Evolutionary conservation across 192 early-diverging fungal species (phyloP).

Genomic region (Backusella tarrabulga): DNA sequence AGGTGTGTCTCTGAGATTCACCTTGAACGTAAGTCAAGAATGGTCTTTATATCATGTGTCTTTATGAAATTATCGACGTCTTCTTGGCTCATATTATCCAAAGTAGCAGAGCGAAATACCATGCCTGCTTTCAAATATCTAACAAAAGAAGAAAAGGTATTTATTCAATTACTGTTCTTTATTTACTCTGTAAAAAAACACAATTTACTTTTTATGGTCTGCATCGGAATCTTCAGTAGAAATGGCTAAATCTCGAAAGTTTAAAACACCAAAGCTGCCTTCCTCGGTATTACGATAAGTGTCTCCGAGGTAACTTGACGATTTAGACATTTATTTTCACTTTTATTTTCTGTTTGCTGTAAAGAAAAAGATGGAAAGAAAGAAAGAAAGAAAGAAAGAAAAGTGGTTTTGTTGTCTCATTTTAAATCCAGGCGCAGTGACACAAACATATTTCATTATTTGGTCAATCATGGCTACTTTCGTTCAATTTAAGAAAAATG

Average conservation of each 20-base stretch:
- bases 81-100: constrained; percentile 36
- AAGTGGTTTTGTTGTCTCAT: not conserved
- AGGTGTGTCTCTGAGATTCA: not conserved
- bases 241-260: constrained; percentile 24
- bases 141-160: not conserved
- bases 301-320: not conserved
- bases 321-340: too few species aligned
- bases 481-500: too few species aligned
- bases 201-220: not conserved
- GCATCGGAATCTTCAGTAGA: constrained; percentile 9
- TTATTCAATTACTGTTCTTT: not conserved
- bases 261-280: constrained; percentile 16
- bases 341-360: too few species aligned
- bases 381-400: not conserved
- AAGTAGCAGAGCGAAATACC: constrained; percentile 41
- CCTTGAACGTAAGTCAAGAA: constrained; percentile 43
- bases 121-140: constrained; percentile 34
- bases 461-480: not conserved
- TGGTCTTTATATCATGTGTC: constrained; percentile 34
- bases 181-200: not conserved
- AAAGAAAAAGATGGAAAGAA: not conserved
- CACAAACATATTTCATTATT: not conserved
- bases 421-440: not conserved
- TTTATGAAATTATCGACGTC: constrained; percentile 34
- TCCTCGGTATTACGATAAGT: not conserved